Evolutionary conservation across 2,329 filamentous ascomycete species (phyloP).

Genomic region (Xylariomycetidae sp.): DNA sequence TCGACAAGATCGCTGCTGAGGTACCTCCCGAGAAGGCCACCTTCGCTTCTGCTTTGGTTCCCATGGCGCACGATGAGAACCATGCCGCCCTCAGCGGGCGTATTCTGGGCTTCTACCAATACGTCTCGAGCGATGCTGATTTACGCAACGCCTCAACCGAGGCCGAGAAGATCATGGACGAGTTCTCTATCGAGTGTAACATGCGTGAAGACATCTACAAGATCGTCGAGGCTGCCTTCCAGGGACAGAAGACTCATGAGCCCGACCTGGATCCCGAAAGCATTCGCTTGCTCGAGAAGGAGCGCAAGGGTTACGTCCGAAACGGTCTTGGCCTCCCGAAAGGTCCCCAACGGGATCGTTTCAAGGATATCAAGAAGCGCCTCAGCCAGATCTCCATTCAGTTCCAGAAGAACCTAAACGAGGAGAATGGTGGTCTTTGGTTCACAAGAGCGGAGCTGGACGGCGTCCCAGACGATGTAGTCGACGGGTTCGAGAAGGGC

Average conservation of each 20-base stretch:
- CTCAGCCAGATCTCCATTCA: conserved; percentile 67
- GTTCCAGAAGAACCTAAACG: conserved; percentile 75
- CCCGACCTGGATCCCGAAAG: conserved; percentile 61
- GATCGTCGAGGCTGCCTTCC: conserved; percentile 53
- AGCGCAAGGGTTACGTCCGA: conserved; percentile 69
- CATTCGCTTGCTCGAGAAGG: conserved; percentile 67
- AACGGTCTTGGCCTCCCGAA: conserved; percentile 69
- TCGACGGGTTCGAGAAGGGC: conserved; percentile 64
- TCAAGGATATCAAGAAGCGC: conserved; percentile 82
- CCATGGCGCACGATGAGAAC: conserved; percentile 71
- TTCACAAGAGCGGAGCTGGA: conserved; percentile 67
- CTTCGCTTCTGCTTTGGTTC: conserved; percentile 52
- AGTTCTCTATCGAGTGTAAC: conserved; percentile 69
- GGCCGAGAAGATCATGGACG: conserved; percentile 68
- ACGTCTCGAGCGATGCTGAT: conserved; percentile 62
- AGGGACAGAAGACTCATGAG: conserved; percentile 47
- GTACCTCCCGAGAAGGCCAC: conserved; percentile 46
- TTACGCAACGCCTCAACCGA: conserved; percentile 71
- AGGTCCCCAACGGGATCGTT: conserved; percentile 65
- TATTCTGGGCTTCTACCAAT: conserved; percentile 75
- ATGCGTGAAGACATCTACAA: conserved; percentile 80
- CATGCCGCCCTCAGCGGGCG: conserved; percentile 49
- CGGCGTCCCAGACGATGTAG: conserved; percentile 66
- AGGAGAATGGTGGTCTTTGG: conserved; percentile 78
- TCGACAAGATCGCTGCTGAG: conserved; percentile 63